Evolutionary conservation across 2,329 filamentous ascomycete genomes (phyloP), one percentile per base, ranked within the genome.

Genomic region (Venturiaceae sp.): DNA sequence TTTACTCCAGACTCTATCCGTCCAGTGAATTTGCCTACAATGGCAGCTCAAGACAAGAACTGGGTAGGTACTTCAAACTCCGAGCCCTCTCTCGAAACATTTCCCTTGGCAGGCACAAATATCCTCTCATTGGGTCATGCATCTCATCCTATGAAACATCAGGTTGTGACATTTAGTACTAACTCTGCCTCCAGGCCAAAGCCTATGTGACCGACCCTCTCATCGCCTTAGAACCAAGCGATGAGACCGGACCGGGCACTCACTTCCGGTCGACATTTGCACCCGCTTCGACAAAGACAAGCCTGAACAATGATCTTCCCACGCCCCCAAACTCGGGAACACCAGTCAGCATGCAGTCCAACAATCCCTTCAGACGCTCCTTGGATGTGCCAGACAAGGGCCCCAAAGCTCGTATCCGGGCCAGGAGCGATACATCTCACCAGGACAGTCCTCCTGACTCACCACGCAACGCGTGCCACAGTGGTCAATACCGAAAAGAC

Each of bases 131-230:
- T 56, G 53, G 53, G 36, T 46, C 9, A 11, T 14, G 36, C 36
- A n/a, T 37, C 13, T n/a, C 32, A 36, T 34, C n/a, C n/a, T 14
- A 14, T 53, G 8, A 26, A 41, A 28, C 21, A 2, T 5, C 33
- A 19, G 11, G 8, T 14, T 2, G 16, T 6, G 5, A n/a, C 16
- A 36, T 33, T 11, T 34, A 7, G 36, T 19, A 26, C 41, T 57
- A 28, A 57, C 39, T 23, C 8, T 28, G n/a, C 39, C 6, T 57
- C 39, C 66, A 89, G 86, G 84, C 85, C 46, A 75, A 79, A 57
- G 80, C 82, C 66, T 84, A 86, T 66, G 75, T 90, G 47, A 81
- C 90, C 63, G 84, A 87, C 64, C 87, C 87, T 63, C 75, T 90
- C 62, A 83, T 77, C 64, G 85, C 79, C 23, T 84, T 84, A 9